phyloP scores from a whole-genome alignment of 2,329 filamentous ascomycete genomes.

The Aquanectria penicillioides region DNA sequence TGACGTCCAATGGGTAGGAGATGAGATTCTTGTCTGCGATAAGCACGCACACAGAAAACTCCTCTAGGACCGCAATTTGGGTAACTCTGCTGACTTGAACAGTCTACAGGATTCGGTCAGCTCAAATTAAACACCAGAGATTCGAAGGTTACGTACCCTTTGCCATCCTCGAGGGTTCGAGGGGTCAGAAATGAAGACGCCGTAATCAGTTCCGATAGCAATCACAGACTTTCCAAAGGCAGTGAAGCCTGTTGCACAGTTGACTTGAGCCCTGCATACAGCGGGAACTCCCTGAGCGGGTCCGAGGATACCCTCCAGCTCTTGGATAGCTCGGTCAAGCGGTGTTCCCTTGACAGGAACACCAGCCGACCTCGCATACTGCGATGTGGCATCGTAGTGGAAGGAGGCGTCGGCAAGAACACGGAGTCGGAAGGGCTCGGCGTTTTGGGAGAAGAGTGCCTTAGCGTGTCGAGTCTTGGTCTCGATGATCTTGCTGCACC shows the following conservation, averaged over 20 bases:
- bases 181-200: constrained; percentile 89
- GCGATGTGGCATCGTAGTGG: constrained; percentile 74
- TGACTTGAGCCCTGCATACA: constrained; percentile 86
- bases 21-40: constrained; percentile 92
- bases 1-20: constrained; percentile 90
- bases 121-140: neutral
- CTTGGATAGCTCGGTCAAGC: constrained; percentile 87
- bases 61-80: constrained; percentile 93
- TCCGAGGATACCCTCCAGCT: constrained; percentile 84
- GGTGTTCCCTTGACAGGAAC: constrained; percentile 91
- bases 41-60: constrained; percentile 91
- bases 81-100: constrained; percentile 83
- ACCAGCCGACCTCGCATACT: constrained; percentile 67
- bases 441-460: constrained; percentile 89
- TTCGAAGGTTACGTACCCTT: constrained; percentile 67
- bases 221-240: constrained; percentile 87
- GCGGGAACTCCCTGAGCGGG: constrained; percentile 75
- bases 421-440: constrained; percentile 91
- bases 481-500: constrained; percentile 93
- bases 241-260: constrained; percentile 92
- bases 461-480: constrained; percentile 95
- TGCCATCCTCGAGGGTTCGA: constrained; percentile 91
- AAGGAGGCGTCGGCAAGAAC: constrained; percentile 95
- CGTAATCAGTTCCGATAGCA: constrained; percentile 94
- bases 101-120: constrained; percentile 61